A percentile compares a stretch with the other conserved stretches of the same genome.
These are phyloP conservation scores for Lactarius sp. DNA, from an alignment of 768 basidiomycete species.

Conservation along the genomic window DNA sequence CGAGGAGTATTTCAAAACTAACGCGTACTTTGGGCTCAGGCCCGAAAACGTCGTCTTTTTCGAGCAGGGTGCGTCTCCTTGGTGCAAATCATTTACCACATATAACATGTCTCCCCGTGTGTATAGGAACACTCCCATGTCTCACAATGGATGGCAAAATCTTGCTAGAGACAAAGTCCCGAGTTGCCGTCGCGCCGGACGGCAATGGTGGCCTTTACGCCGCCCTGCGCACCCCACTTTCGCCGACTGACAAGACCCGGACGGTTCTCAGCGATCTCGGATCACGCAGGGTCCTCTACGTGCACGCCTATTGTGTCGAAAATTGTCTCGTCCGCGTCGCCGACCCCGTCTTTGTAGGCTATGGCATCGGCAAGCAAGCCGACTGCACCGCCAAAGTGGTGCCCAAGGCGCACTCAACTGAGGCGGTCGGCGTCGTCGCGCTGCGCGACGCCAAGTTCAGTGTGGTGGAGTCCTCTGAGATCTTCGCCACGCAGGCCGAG, in stretches of 20 bases:
- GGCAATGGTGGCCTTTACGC: conserved; percentile 98
- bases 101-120: background rate
- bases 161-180: conserved; percentile 71
- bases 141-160: conserved; percentile 92
- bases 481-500: conserved; percentile 82
- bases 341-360: conserved; percentile 95
- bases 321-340: conserved; percentile 94
- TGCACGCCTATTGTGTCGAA: conserved; percentile 97
- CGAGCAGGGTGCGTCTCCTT: conserved; percentile 72
- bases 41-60: conserved; percentile 84
- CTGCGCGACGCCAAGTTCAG: conserved; percentile 76
- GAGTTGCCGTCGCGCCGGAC: conserved; percentile 92
- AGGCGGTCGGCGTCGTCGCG: conserved; percentile 94
- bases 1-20: conserved; percentile 72
- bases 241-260: conserved; percentile 48
- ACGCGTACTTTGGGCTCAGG: conserved; percentile 78
- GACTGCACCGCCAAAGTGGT: conserved; percentile 97
- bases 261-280: conserved; percentile 84
- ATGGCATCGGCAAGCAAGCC: conserved; percentile 81
- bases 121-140: conserved; percentile 87
- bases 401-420: conserved; percentile 77
- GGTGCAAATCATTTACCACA: background rate
- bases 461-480: conserved; percentile 98
- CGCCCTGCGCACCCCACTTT: conserved; percentile 77
- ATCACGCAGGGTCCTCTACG: conserved; percentile 71